Conservation (phyloP, 345 rosid species). For the Heritiera fomes region DNA sequence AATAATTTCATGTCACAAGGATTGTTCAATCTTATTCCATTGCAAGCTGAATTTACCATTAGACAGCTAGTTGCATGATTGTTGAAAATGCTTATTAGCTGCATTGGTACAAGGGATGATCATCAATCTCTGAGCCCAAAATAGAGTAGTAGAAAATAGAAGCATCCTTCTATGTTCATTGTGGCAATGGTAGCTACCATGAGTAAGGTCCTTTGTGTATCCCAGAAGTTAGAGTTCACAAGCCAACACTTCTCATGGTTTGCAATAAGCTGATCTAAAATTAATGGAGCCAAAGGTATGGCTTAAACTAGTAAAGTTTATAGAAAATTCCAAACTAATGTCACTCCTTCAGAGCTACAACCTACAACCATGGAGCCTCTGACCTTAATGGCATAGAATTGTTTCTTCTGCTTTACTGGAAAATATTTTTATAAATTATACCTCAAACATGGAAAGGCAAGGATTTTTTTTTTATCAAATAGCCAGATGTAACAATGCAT, state of each 20-base stretch:
- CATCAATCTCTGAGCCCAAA: not conserved
- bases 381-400: not conserved
- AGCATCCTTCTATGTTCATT: not conserved
- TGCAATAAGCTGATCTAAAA: not conserved
- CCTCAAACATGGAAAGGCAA: not conserved
- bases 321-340: too few species aligned
- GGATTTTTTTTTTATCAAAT: not conserved
- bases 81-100: not conserved
- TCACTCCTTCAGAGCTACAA: too few species aligned
- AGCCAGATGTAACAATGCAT: not conserved
- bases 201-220: not conserved
- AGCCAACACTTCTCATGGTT: not conserved
- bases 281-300: not conserved
- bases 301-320: not conserved
- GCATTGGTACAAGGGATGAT: not conserved
- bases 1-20: not conserved
- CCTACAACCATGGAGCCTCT: not conserved
- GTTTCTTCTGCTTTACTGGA: not conserved
- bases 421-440: not conserved
- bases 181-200: not conserved
- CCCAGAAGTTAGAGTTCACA: not conserved
- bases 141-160: not conserved
- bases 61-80: slow-evolving; percentile 1
- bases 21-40: not conserved
- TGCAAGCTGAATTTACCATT: slow-evolving; percentile 2